Evolutionary conservation across 257 asterid species (phyloP), one percentile per base, ranked within the genome.

Genomic region (Phtheirospermum japonicum): DNA sequence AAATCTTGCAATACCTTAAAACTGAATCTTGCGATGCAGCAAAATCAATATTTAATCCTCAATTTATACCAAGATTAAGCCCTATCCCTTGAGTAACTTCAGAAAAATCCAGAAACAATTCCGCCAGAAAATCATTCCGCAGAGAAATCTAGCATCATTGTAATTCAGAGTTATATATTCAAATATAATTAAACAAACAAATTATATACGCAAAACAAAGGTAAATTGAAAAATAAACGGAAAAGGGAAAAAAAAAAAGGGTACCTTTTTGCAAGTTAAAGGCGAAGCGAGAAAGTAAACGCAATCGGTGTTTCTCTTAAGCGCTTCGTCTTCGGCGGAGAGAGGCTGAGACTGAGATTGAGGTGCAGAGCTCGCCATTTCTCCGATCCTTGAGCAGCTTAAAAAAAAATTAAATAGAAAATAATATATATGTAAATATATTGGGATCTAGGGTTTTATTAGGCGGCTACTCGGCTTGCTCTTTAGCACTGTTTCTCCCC

Each of bases 271-370:
- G 90, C 97, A 90, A 67, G 97, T 90, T 71, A 90, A 81, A 64
- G 97, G 97, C 11, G 96, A 90, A 2, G 97, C 97, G 9, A 90
- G 81, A 74, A 90, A 90, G 84, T 90, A 90, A 40, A 90, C 95
- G 71, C 97, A 87, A 71, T 90, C 96, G 48, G 96, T 87, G 80
- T 79, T 85, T 31, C 90, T 73, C 76, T 82, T 90, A 40, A 71
- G 79, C 59, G 80, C 82, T 65, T 82, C 94, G 50, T 87, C 96
- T 59, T 82, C 91, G 60, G 75, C 73, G n/a, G 81, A 46, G 36
- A 62, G 72, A 49, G 84, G 75, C 37, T 72, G 82, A 6, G 72
- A 20, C 59, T 70, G 79, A n/a, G 77, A 50, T 69, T 75, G 81
- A 62, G 80, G 61, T 39, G 67, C 68, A 40, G 77, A 31, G 54